phyloP scores from a whole-genome alignment of 2,329 filamentous ascomycete species.

The Lachnellula subtilissima region DNA sequence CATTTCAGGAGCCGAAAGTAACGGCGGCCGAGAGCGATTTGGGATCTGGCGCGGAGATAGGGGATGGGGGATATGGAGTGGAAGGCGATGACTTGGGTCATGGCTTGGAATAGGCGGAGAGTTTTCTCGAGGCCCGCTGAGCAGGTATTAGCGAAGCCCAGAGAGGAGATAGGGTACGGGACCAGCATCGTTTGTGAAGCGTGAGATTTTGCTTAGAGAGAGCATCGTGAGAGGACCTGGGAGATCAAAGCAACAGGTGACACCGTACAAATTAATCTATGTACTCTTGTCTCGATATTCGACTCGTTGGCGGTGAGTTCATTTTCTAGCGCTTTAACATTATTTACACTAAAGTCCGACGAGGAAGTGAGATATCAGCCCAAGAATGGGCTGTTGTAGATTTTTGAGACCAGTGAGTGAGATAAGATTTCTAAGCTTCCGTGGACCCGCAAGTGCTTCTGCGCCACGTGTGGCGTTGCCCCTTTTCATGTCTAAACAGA shows the following conservation, averaged over 20 bases:
- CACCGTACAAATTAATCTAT: not conserved
- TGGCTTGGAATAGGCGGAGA: conserved; percentile 52
- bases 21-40: conserved; percentile 47
- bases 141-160: not conserved
- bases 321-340: no score
- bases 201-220: conserved; percentile 15
- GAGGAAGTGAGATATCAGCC: not conserved
- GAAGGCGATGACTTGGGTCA: conserved; percentile 44
- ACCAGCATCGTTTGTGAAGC: conserved; percentile 27
- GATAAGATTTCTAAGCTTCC: not conserved
- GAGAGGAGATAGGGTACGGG: not conserved
- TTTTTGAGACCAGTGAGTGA: not conserved
- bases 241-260: not conserved
- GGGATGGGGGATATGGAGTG: conserved; percentile 39
- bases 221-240: not conserved
- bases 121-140: conserved; percentile 57
- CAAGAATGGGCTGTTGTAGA: not conserved
- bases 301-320: no score
- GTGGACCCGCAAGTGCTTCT: not conserved
- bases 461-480: not conserved
- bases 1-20: conserved; percentile 67
- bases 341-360: not conserved
- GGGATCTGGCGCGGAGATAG: conserved; percentile 35
- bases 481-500: not conserved
- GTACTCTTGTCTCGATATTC: not conserved